Evolutionary conservation across 2,329 filamentous ascomycete genomes (phyloP).

Genomic region (Aspergillus flavus): DNA sequence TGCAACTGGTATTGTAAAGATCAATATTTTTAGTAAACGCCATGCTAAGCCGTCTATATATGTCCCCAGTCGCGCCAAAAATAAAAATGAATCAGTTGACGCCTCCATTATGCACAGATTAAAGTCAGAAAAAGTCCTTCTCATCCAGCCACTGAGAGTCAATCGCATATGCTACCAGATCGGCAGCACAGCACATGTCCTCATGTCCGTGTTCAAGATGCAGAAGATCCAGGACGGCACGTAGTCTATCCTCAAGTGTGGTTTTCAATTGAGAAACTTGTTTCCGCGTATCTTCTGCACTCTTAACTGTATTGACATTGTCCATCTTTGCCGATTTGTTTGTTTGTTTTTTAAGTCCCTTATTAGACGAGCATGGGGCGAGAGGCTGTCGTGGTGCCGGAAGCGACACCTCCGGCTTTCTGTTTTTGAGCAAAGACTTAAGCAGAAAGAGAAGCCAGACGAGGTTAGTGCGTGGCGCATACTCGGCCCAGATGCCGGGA

Average conservation of each 20-base stretch:
- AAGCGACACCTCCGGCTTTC: slow-evolving; percentile 24
- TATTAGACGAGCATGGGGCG: slow-evolving; percentile 36
- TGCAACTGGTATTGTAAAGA: background rate
- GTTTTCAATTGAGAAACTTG: slow-evolving; percentile 30
- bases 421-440: slow-evolving; percentile 54
- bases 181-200: slow-evolving; percentile 46
- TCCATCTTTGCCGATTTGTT: slow-evolving; percentile 12
- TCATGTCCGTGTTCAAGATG: slow-evolving; percentile 42
- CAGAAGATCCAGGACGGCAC: slow-evolving; percentile 37
- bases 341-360: slow-evolving; percentile 18
- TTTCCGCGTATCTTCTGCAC: slow-evolving; percentile 14
- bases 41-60: slow-evolving; percentile 4
- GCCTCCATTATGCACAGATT: background rate
- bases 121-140: slow-evolving; percentile 39
- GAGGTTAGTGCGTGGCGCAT: slow-evolving; percentile 63
- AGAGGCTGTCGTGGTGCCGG: slow-evolving; percentile 32
- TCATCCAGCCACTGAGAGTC: slow-evolving; percentile 45
- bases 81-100: background rate
- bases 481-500: slow-evolving; percentile 55
- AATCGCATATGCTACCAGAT: slow-evolving; percentile 47
- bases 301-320: slow-evolving; percentile 9
- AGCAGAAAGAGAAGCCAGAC: slow-evolving; percentile 66
- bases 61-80: background rate
- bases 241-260: slow-evolving; percentile 35
- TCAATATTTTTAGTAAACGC: background rate